Evolutionary conservation across 2,329 filamentous ascomycete species (phyloP).

Genomic region (Colletotrichum sp.): DNA sequence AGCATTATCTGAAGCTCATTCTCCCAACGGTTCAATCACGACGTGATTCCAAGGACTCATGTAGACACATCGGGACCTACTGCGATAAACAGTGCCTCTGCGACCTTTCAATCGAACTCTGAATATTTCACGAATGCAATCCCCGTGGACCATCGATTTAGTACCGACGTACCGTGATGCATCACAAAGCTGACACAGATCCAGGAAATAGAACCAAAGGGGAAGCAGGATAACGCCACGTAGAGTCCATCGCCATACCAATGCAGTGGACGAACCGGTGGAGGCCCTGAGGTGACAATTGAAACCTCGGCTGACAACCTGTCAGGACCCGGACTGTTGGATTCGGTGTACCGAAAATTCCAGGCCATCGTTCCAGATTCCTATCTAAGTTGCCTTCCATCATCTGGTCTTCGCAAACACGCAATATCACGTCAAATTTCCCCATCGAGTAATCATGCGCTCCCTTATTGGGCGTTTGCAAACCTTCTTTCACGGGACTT

Average conservation of each 20-base stretch:
- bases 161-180: not conserved
- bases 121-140: not conserved
- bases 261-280: not conserved
- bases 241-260: not conserved
- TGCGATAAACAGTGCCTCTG: not conserved
- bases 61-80: fast-evolving
- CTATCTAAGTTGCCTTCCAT: not conserved
- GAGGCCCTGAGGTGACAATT: not conserved
- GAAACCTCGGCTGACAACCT: not conserved
- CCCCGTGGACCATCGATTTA: not conserved
- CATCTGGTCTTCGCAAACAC: not conserved
- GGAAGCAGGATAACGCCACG: not conserved
- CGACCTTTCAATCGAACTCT: not conserved
- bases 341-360: not conserved
- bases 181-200: not conserved
- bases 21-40: not conserved
- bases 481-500: not conserved
- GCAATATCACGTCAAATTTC: not conserved
- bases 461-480: not conserved
- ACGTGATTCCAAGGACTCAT: not conserved
- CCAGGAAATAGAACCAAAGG: not conserved
- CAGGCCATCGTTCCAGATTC: not conserved
- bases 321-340: not conserved
- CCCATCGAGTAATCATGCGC: not conserved
- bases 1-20: not conserved